Evolutionary conservation across 2,329 filamentous ascomycete genomes (phyloP), one percentile per base, ranked within the genome.

Genomic region (Ilyonectria sp.): DNA sequence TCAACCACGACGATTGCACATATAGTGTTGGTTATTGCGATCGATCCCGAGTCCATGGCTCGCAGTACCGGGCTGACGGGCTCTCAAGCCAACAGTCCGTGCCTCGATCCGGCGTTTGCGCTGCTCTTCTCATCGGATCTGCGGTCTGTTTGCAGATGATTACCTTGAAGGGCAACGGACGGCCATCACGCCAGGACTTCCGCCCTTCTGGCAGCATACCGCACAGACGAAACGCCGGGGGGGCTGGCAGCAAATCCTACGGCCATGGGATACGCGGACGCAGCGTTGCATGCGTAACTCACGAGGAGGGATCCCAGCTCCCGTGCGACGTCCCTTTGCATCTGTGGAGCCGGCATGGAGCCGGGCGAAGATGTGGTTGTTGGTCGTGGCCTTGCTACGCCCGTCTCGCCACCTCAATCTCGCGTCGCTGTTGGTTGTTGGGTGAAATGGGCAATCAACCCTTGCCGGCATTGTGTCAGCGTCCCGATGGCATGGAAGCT

Each of bases 401-500:
- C 57, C 35, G 52, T 63, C 60, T 59, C 26, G 49, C 55, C 60
- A 67, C 55, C 47, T 60, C 54, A 67, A 63, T 67, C 60, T 67
- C 64, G 64, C 31, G 47, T 67, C 35, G 31, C 40, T 26, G 56
- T 47, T 65, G 52, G 53, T 11, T 59, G 53, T 35, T 37, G 50
- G 43, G 23, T 23, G 35, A 31, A 46, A 29, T 11, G 13, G n/a
- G 23, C 44, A 68, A 47, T 40, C 23, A 33, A 54, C 40, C 52
- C 57, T 33, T 61, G 44, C 40, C 2, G 47, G 31, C 57, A 60
- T 26, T 8, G 65, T 56, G 46, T 53, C 60, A 63, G 46, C 49
- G 55, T 31, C 43, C 61, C 52, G 53, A 26, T 26, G 31, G 13
- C 31, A 31, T 49, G 52, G 61, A 46, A 65, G 35, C 44, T 29